Evolutionary conservation across 2,329 filamentous ascomycete species (phyloP).

Genomic region (Paecilomyces formosus): DNA sequence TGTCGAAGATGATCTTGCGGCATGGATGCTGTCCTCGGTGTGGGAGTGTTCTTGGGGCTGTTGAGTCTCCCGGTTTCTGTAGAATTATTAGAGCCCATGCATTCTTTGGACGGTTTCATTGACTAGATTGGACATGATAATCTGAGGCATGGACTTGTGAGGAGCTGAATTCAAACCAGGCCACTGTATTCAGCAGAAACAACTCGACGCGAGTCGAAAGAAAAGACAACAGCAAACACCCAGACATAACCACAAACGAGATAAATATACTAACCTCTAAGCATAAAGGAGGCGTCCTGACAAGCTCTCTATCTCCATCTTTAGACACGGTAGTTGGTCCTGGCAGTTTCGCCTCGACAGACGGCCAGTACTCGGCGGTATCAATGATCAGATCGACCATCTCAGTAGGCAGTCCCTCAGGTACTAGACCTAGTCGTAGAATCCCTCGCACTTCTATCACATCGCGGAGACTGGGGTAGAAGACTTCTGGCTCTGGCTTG

Average conservation of each 20-base stretch:
- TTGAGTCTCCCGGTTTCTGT: slow-evolving; percentile 10
- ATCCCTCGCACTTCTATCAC: slow-evolving; percentile 25
- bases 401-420: slow-evolving; percentile 23
- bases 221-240: neutral
- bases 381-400: slow-evolving; percentile 34
- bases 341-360: slow-evolving; percentile 11
- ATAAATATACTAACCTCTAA: slow-evolving; percentile 14
- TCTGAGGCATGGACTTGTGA: neutral
- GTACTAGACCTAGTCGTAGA: slow-evolving; percentile 19
- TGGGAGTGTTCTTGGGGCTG: slow-evolving; percentile 18
- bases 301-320: slow-evolving; percentile 25
- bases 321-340: slow-evolving; percentile 15
- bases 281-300: slow-evolving; percentile 30
- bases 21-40: slow-evolving; percentile 29
- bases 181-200: neutral
- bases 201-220: neutral
- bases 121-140: neutral
- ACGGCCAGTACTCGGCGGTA: slow-evolving; percentile 23
- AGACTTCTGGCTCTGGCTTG: slow-evolving; percentile 5
- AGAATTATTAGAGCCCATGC: neutral
- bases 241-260: neutral
- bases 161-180: neutral
- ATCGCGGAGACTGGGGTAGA: slow-evolving; percentile 22
- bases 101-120: neutral
- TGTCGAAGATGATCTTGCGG: slow-evolving; percentile 29